Evolutionary conservation across 176 grass and related monocot species (phyloP).

Genomic region (Juncus effusus): DNA sequence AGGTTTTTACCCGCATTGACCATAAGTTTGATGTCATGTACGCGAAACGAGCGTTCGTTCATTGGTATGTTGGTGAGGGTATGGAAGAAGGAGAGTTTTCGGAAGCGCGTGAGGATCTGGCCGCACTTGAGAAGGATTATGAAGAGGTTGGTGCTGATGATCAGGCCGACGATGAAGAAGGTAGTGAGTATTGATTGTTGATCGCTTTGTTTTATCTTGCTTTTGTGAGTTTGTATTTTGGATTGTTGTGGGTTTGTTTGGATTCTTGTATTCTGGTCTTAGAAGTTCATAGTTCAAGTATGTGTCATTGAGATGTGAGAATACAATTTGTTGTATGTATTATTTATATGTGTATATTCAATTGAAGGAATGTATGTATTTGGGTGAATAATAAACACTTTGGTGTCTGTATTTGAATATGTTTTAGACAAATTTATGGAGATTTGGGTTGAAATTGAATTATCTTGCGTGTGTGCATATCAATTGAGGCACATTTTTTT

Average conservation of each 20-base stretch:
- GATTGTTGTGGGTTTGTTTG: not conserved
- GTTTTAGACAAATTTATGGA: too few relatives aligned
- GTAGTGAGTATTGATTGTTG: constrained; percentile 38
- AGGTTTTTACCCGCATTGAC: constrained; percentile 76
- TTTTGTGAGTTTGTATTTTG: not conserved
- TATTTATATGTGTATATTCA: not conserved
- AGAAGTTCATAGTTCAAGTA: constrained; percentile 4
- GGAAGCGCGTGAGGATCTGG: constrained; percentile 73
- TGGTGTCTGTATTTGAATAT: too few relatives aligned
- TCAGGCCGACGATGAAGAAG: constrained; percentile 42
- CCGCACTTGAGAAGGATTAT: constrained; percentile 71
- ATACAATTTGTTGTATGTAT: constrained; percentile 6
- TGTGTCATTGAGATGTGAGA: constrained; percentile 1
- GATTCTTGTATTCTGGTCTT: constrained; percentile 11
- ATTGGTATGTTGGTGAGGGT: constrained; percentile 83
- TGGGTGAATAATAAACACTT: too few relatives aligned
- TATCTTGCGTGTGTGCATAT: too few relatives aligned
- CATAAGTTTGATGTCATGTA: constrained; percentile 85
- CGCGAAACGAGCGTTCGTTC: constrained; percentile 66
- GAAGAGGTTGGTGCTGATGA: constrained; percentile 64
- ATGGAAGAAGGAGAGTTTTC: constrained; percentile 92
- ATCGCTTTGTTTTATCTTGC: constrained; percentile 10
- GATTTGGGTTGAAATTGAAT: too few relatives aligned
- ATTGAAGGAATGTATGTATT: not conserved
- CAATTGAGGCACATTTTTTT: too few relatives aligned